Evolutionary conservation across 257 asterid species (phyloP).

Genomic region (Datura wrightii): DNA sequence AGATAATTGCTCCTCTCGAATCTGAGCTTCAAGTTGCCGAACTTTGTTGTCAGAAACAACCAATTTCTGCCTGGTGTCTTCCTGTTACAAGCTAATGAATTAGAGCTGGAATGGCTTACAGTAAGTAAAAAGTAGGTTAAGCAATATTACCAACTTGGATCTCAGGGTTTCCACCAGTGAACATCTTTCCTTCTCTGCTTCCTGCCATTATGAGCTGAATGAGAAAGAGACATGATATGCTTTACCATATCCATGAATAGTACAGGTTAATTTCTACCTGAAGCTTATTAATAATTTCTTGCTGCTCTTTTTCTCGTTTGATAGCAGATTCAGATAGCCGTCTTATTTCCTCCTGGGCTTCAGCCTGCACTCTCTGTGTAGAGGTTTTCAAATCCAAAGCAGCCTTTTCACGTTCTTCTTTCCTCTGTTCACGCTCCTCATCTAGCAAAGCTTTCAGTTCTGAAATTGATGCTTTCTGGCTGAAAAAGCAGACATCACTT

Average conservation of each 20-base stretch:
- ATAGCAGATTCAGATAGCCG: constrained; percentile 69
- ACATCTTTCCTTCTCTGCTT: constrained; percentile 85
- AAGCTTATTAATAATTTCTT: constrained; percentile 87
- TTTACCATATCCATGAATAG: background rate
- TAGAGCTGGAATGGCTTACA: background rate
- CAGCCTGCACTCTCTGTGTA: constrained; percentile 79
- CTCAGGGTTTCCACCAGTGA: constrained; percentile 77
- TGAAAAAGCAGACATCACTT: constrained; percentile 48
- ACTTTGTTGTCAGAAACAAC: constrained; percentile 86
- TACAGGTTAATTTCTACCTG: constrained; percentile 54
- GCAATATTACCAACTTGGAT: constrained; percentile 77
- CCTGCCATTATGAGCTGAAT: constrained; percentile 54
- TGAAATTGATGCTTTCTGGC: constrained; percentile 85
- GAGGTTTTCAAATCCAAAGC: constrained; percentile 67
- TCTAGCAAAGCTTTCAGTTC: constrained; percentile 79
- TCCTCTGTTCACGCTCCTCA: constrained; percentile 95
- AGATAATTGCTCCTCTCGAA: constrained; percentile 77
- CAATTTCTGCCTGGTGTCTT: constrained; percentile 89
- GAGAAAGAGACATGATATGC: constrained; percentile 8
- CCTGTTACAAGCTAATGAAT: constrained; percentile 50
- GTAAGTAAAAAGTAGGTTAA: constrained; percentile 31
- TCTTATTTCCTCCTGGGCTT: constrained; percentile 76
- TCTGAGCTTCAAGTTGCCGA: constrained; percentile 87
- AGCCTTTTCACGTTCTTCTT: constrained; percentile 91
- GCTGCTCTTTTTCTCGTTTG: constrained; percentile 89